phyloP scores from a whole-genome alignment of 495 filamentous ascomycete species.

The Xylaria telfairii region DNA sequence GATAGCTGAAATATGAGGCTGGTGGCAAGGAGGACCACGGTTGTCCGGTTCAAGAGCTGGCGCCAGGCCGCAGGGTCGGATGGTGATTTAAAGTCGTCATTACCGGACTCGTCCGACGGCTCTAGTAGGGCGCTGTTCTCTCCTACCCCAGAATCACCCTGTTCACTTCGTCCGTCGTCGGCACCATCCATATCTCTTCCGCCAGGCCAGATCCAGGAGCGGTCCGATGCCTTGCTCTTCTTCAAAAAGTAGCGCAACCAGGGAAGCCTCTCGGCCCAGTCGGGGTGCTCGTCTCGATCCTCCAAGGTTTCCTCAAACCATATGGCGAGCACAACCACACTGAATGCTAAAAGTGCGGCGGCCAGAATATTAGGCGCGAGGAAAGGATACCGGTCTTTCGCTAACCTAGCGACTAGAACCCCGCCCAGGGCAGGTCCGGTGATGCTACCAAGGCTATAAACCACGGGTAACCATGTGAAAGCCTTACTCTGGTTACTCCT shows the following conservation, averaged over 20 bases:
- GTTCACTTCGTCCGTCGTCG: slow-evolving; percentile 47
- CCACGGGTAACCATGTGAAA: slow-evolving; percentile 89
- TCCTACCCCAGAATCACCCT: slow-evolving; percentile 41
- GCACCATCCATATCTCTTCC: slow-evolving; percentile 37
- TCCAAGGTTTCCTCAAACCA: slow-evolving; percentile 92
- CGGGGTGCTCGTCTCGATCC: slow-evolving; percentile 66
- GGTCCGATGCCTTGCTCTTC: slow-evolving; percentile 56
- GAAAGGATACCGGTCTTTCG: slow-evolving; percentile 75
- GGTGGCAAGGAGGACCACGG: slow-evolving; percentile 76
- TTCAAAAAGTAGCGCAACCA: slow-evolving; percentile 31
- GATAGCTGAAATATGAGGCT: slow-evolving; percentile 88
- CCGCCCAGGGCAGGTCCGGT: slow-evolving; percentile 93
- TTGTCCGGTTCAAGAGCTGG: slow-evolving; percentile 76
- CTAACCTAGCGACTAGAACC: slow-evolving; percentile 65
- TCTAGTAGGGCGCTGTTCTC: slow-evolving; percentile 42
- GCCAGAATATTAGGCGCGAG: slow-evolving; percentile 81
- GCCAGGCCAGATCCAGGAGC: slow-evolving; percentile 75
- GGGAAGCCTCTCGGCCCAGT: slow-evolving; percentile 48
- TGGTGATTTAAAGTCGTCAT: slow-evolving; percentile 38
- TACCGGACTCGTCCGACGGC: slow-evolving; percentile 38
- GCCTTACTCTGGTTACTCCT: slow-evolving; percentile 89
- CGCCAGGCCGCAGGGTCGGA: slow-evolving; percentile 51
- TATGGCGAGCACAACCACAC: slow-evolving; percentile 72
- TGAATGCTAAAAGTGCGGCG: slow-evolving; percentile 71
- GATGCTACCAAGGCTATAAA: slow-evolving; percentile 92